Evolutionary conservation across 1,284 basidiomycete genomes (phyloP), one percentile per base, ranked within the genome.

Genomic region (Megacollybia platyphylla): DNA sequence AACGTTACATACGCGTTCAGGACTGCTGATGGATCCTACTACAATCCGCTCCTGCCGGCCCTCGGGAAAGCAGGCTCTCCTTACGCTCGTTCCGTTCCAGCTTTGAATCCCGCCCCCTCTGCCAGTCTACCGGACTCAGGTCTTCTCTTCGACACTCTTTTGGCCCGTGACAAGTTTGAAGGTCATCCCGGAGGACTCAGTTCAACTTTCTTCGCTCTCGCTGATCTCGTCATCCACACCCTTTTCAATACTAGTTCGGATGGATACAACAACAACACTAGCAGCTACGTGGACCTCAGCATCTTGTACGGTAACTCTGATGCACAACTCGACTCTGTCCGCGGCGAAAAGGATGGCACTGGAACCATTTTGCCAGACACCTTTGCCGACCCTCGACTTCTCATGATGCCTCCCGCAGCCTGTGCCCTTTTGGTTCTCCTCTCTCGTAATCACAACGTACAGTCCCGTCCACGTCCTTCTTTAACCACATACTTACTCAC

Each of bases 281-380:
- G 76, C 49, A 82, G 78, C 48, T 90, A 90, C 56, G 67, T 91
- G 24, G 87, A 90, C 52, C 59, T 90, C 26, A 79, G 77, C 51
- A 71, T 84, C 6, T 60, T 90, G 3, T 90, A 90, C 49, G 86
- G 86, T 1, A 75, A 56, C 54, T 75, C 63, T 31, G 58, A 71
- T 36, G 20, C 36, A 2, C 62, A 79, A 36, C 62, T 74, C 7
- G 53, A 72, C 29, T 52, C 54, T 2, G 66, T 87, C n/a, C 65
- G 83, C 39, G 20, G 20, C 20, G 64, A 63, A 44, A 67, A 65
- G 43, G 77, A 83, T 52, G 83, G 83, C 2, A 67, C 71, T 0
- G 85, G 86, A 1, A 65, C 60, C 44, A 65, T 88, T 24, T 73
- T 65, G 59, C 66, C 78, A 15, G 87, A 90, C 52, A 68, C 71